Base-by-base conservation (phyloP, 2,329 filamentous ascomycete species). In the Macroventuria anomochaeta region DNA sequence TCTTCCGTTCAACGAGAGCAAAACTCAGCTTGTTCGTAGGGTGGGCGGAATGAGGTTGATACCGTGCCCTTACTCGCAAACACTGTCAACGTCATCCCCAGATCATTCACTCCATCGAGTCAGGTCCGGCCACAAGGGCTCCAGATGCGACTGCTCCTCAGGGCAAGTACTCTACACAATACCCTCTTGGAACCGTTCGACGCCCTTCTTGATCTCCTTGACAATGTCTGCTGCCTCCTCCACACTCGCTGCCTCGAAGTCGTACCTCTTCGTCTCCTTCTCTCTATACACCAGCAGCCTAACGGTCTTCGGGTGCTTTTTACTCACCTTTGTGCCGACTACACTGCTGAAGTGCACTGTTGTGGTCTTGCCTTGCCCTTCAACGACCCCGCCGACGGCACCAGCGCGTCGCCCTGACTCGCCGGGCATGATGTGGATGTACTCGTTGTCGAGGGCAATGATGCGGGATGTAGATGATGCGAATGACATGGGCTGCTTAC, bases 311-410 rank as follows among this genome's bases (percentile, higher is more conserved):
- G 90, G 89, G 70, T 93, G 90, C 67, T 90, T 89, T 66, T 89
- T 82, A 47, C 86, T 88, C 40, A 93, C 87, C 72, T 93, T 93
- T 70, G 89, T 91, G 2, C 90, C 90, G 13, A 96, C 85, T 5
- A 95, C 88, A 51, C 89, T 89, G 66, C 85, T 88, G 70, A 93
- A 93, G 65, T 93, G 90, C 40, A 93, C 88, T 33, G 89, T 91
- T 2, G 89, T 92, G 28, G 86, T 89, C 77, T 91, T 92, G 29
- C 80, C 81, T 10, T 85, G 83, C 4, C 58, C 64, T 26, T 66
- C 63, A 8, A 62, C 25, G 2, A 57, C 51, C 7, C 46, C 59
- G 3, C 55, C 52, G 1, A 61, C 52, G 0, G 47, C 57, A 3
- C 62, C 61, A 69, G 89, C 90, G 31, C 87, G 86, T 13, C 67